Base-by-base conservation (phyloP, 345 rosid genomes). In the Nasturtium officinale region DNA sequence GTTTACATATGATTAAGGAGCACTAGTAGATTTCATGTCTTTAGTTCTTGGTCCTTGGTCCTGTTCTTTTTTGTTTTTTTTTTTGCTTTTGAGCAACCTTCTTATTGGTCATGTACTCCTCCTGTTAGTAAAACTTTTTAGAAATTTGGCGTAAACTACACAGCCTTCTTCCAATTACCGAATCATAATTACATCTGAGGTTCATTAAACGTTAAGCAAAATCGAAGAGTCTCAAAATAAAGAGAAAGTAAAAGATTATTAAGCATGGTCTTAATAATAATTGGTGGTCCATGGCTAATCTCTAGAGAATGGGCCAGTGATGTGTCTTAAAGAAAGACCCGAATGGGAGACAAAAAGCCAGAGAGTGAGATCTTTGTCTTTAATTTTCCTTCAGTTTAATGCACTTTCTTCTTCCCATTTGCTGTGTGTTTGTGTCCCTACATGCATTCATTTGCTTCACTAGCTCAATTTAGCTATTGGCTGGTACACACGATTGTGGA, bases 261-360 rank as follows among this genome's bases (percentile, higher is more conserved):
- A 42, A 76, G 75, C 65, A 62, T 61, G 64, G 50, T 25, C 26
- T 35, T 9, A 53, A 69, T 76, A 32, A 69, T 76, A 25, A 40
- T 15, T 46, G 16, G 56, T 75, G 74, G 78, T 65, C 69, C 77
- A 20, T 63, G 16, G 4, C 66, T 48, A 56, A 57, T 67, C 78
- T 42, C 56, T 21, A 53, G 20, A 56, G 33, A 54, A 76, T 69
- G 79, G 75, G 65, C 75, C 58, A 61, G 47, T 35, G 5, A 18
- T 63, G 75, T 76, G 53, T 47, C 53, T 46, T 67, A 23, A 73
- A 64, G 71, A 55, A 69, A 63, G 52, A 75, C 60, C 26, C 16
- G 0, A 76, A 56, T 46, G 75, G 52, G 67, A 74, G 79, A 76
- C 79, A 76, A 12, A 28, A 30, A 23, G 75, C 75, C 71, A 63